These are phyloP conservation scores for Eutrema yunnanense DNA, from an alignment of 345 rosid species.

Conservation along the genomic window DNA sequence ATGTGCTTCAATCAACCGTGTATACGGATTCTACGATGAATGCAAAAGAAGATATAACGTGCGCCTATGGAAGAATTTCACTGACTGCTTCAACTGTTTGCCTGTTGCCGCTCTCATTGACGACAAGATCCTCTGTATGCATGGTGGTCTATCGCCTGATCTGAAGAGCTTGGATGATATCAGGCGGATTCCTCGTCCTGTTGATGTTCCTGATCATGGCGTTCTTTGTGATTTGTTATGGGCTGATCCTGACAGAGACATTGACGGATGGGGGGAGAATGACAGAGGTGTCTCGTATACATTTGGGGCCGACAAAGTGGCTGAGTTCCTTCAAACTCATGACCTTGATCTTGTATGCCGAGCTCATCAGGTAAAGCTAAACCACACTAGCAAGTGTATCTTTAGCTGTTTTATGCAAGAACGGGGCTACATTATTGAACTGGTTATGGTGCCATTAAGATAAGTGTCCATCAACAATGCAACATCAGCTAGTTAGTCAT, in stretches of 20 bases:
- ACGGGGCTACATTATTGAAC: neutral
- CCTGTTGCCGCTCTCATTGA: slow-evolving; percentile 14
- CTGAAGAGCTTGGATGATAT: slow-evolving; percentile 16
- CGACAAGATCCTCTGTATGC: slow-evolving; percentile 15
- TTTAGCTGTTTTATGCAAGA: neutral
- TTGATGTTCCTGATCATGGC: slow-evolving; percentile 14
- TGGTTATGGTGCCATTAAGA: neutral
- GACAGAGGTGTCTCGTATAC: slow-evolving; percentile 84
- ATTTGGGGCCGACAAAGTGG: slow-evolving; percentile 62
- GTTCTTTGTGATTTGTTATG: slow-evolving; percentile 12
- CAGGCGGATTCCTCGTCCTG: slow-evolving; percentile 10
- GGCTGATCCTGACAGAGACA: slow-evolving; percentile 8
- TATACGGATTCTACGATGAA: slow-evolving; percentile 70
- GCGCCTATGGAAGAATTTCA: slow-evolving; percentile 65
- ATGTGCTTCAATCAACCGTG: slow-evolving; percentile 65
- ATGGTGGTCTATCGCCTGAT: slow-evolving; percentile 3
- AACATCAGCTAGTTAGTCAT: neutral
- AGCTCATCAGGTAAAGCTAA: slow-evolving; percentile 17
- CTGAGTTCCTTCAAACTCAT: slow-evolving; percentile 20
- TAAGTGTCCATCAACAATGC: neutral
- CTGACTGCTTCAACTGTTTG: slow-evolving; percentile 53
- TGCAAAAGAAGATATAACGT: slow-evolving; percentile 73
- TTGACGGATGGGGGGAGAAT: slow-evolving; percentile 38
- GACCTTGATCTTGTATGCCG: slow-evolving; percentile 17
- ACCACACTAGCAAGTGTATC: neutral